Percentiles rank a stretch among this genome's conserved stretches.
phyloP scores from a whole-genome alignment of 1,284 basidiomycete species.

The Thelephora terrestris region DNA sequence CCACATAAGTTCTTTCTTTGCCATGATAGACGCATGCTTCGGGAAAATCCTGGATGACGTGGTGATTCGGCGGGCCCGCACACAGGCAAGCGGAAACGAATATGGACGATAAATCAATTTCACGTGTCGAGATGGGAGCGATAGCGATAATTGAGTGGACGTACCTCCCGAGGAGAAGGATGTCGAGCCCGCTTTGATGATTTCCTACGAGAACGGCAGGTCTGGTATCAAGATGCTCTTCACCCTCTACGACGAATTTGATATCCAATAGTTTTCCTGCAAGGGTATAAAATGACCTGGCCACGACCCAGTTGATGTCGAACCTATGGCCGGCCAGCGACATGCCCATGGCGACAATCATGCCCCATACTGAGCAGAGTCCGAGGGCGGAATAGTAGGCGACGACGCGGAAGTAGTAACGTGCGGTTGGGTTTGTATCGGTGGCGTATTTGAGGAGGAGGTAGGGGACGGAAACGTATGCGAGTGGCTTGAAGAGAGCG shows the following conservation, averaged over 20 bases:
- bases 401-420: conserved; percentile 67
- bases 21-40: conserved; percentile 77
- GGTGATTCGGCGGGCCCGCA: not conserved
- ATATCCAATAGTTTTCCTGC: conserved; percentile 62
- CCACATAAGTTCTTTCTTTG: conserved; percentile 88
- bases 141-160: conserved; percentile 14
- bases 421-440: conserved; percentile 39
- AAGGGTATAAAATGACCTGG: conserved; percentile 74
- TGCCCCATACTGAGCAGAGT: conserved; percentile 68
- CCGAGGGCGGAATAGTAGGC: conserved; percentile 72
- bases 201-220: conserved; percentile 81
- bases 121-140: not conserved
- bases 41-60: conserved; percentile 65
- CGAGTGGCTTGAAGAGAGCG: conserved; percentile 51
- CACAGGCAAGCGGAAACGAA: not conserved
- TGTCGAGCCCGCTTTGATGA: conserved; percentile 91
- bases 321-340: conserved; percentile 62
- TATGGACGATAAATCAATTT: not conserved
- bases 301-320: conserved; percentile 83
- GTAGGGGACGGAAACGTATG: conserved; percentile 62
- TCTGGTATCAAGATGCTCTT: conserved; percentile 62
- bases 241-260: conserved; percentile 74
- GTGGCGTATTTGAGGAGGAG: conserved; percentile 52
- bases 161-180: conserved; percentile 76
- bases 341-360: conserved; percentile 64